Base-by-base conservation (phyloP, 148 eudicot genomes). In the Rhododendron vialii region DNA sequence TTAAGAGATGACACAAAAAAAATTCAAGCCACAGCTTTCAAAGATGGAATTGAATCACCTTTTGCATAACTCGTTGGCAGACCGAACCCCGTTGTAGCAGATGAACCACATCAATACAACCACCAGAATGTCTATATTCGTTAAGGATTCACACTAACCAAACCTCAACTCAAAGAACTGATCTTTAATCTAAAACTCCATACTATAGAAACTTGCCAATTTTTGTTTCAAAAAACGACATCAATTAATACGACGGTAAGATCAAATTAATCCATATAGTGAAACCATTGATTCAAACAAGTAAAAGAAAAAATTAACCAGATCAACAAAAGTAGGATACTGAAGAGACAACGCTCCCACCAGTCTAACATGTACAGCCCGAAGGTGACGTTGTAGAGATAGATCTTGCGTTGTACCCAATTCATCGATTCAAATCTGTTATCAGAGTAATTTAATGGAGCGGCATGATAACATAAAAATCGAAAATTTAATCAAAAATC, bases 321-420 rank as follows among this genome's bases (percentile, higher is more conserved):
- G 67, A 78, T 78, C 41, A 35, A 45, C 9, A 57, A 75, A 41
- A 74, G 78, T 80, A 95, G 98, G 98, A 95, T 95, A 95, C 98
- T 95, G 90, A 95, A 94, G 59, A 95, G 95, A 84, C 76, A 92
- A 71, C 98, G 93, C 91, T 95, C 98, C 98, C 98, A 95, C 93
- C 96, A 93, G 89, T 95, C 98, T 24, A 95, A 82, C 98, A 94
- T 94, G 91, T 93, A 94, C 78, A 95, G 93, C 30, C 98, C 98
- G 87, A 95, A 94, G n/a, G 98, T 95, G 82, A 94, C 95, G 84
- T 95, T 95, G 92, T 95, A 94, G 14, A 94, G 95, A 84, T 92
- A 95, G 79, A 95, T 92, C 89, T 95, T 95, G 81, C 98, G 95
- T 55, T 95, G 98, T 80, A 92, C 48, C 97, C 98, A 95, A 85